Conservation (phyloP, 2,329 filamentous ascomycete species). For the Cadophora malorum region DNA sequence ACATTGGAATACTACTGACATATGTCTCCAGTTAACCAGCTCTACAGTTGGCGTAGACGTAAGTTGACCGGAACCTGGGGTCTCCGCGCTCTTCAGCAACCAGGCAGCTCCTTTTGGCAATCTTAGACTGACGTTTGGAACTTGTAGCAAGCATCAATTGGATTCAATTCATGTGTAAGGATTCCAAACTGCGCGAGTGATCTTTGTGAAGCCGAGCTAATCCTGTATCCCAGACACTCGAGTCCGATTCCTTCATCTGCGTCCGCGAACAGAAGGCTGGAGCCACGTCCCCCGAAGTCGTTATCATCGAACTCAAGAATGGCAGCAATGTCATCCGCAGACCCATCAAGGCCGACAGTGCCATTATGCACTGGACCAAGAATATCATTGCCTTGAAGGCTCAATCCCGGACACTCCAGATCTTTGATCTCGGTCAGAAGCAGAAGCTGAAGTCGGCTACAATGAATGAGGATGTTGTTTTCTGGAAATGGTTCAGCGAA, state of each 20-base stretch:
- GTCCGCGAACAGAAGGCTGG: slow-evolving; percentile 93
- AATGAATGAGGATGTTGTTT: slow-evolving; percentile 97
- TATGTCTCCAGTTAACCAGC: slow-evolving; percentile 54
- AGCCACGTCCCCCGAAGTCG: slow-evolving; percentile 85
- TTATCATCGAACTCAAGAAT: slow-evolving; percentile 98
- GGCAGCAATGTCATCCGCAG: slow-evolving; percentile 93
- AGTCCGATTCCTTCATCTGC: slow-evolving; percentile 96
- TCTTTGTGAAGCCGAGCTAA: slow-evolving; percentile 26
- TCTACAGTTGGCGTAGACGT: slow-evolving; percentile 55
- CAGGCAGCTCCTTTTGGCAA: slow-evolving; percentile 34
- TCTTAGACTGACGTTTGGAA: slow-evolving; percentile 42
- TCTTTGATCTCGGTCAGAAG: slow-evolving; percentile 94
- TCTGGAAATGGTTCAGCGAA: slow-evolving; percentile 99
- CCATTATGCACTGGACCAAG: slow-evolving; percentile 98
- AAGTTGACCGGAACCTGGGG: slow-evolving; percentile 44
- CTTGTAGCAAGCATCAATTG: slow-evolving; percentile 72
- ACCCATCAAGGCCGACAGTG: slow-evolving; percentile 98
- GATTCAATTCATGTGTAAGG: slow-evolving; percentile 86
- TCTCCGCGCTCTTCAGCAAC: background rate
- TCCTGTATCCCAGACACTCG: slow-evolving; percentile 75
- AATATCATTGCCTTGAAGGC: slow-evolving; percentile 98
- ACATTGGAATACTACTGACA: slow-evolving; percentile 61
- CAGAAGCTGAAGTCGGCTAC: slow-evolving; percentile 95
- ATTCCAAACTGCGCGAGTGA: slow-evolving; percentile 26
- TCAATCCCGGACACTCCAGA: slow-evolving; percentile 91